These are phyloP conservation scores for Danielia reshetovae DNA, from an alignment of 805 yeast genomes.

Conservation along the genomic window DNA sequence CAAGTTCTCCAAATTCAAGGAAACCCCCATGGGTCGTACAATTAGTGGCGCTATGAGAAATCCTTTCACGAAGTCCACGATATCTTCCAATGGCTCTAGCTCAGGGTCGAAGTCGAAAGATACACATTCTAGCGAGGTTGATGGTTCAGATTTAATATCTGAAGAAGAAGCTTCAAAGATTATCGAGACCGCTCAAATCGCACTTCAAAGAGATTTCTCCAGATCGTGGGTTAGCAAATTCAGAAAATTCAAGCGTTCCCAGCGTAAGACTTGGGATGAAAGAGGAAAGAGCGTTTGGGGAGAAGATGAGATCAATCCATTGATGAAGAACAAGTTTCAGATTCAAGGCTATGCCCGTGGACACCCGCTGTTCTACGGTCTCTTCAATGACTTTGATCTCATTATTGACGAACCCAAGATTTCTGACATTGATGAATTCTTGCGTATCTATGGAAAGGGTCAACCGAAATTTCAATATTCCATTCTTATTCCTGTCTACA, in stretches of 20 bases:
- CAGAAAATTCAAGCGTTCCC: slow-evolving; percentile 21
- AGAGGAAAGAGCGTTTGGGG: slow-evolving; percentile 32
- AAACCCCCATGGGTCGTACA: neutral
- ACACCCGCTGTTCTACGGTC: slow-evolving; percentile 27
- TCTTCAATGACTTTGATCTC: slow-evolving; percentile 29
- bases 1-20: too few species aligned
- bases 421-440: slow-evolving; percentile 34
- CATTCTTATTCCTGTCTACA: slow-evolving; percentile 47
- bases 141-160: slow-evolving; percentile 3
- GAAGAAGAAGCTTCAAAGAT: slow-evolving; percentile 25
- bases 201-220: slow-evolving; percentile 25
- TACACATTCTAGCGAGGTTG: neutral
- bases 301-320: slow-evolving; percentile 25
- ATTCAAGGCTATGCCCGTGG: slow-evolving; percentile 34
- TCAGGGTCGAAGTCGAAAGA: neutral
- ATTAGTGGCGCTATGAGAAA: neutral
- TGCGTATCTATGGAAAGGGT: slow-evolving; percentile 37
- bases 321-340: slow-evolving; percentile 30
- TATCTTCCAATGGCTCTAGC: neutral
- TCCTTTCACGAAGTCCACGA: neutral
- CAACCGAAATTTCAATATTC: slow-evolving; percentile 57
- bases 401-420: slow-evolving; percentile 23
- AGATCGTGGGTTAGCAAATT: slow-evolving; percentile 33
- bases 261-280: slow-evolving; percentile 23
- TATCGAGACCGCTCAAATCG: slow-evolving; percentile 24